Evolutionary conservation across 768 basidiomycete genomes (phyloP), one percentile per base, ranked within the genome.

Genomic region (Lentinula detonsa): DNA sequence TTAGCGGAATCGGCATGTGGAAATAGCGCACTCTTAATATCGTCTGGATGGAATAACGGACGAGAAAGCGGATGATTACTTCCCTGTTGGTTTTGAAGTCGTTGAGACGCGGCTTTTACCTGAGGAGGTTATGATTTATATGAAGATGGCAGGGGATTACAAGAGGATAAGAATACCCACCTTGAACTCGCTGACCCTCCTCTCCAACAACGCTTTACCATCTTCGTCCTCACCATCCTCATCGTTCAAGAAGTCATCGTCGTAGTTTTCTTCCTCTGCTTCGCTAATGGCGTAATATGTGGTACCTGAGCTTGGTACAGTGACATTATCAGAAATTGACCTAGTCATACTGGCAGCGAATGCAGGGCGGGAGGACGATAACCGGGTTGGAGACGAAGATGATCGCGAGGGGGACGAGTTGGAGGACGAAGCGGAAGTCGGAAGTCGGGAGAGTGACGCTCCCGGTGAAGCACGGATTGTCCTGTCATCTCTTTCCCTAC

Each of bases 1-100:
- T 37, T 39, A 23, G 18, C 7, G 28, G 39, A 16, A 4, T 54
- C 18, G 21, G 18, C 16, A 8, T 48, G 56, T 16, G 34, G 55
- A 28, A 56, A 56, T 43, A 56, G 42, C 37, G 83, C 13, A 81
- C 80, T 81, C 70, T 84, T 84, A 68, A 87, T 84, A 63, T 87
- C 86, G 62, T 85, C 78, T 1, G 86, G 86, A 65, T 85, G 86
- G 65, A 86, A 85, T 13, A 87, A 73, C 4, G 83, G 82, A 21
- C 78, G 77, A 21, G 77, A 75, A 18, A 76, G 68, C 5, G 80
- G 23, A 23, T 54, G 18, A 5, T 39, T 54, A 6, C 34, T 23
- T 13, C 37, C 23, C 16, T 43, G 46, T 9, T 23, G 46, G 37
- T 54, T 37, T 40, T 54, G 33, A 11, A 56, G 21, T 28, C 55